Evolutionary conservation across 2,329 filamentous ascomycete genomes (phyloP).

Genomic region (Tricladium varicosporioides): DNA sequence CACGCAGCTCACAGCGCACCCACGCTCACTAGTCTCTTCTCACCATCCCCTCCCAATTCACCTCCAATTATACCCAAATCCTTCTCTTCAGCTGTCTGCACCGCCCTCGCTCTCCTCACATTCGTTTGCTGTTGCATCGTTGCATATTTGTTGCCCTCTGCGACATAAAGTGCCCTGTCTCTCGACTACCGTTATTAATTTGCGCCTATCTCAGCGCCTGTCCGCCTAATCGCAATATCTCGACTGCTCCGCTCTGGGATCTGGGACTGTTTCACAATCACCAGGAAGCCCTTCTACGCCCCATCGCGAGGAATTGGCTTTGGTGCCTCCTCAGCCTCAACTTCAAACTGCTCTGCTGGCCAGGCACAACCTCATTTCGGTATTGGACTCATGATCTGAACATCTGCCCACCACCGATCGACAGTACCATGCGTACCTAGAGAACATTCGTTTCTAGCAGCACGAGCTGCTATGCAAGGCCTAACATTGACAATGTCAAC

Average conservation of each 20-base stretch:
- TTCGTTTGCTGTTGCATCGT: too few species aligned
- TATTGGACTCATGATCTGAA: neutral
- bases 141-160: too few species aligned
- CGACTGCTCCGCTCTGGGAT: neutral
- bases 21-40: too few species aligned
- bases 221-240: neutral
- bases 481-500: constrained; percentile 32
- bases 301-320: neutral
- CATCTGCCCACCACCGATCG: neutral
- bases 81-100: too few species aligned
- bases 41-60: too few species aligned
- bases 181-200: too few species aligned
- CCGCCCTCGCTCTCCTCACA: too few species aligned
- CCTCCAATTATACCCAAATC: too few species aligned
- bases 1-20: too few species aligned
- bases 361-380: constrained; percentile 5
- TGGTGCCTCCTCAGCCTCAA: constrained; percentile 12
- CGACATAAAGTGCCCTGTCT: too few species aligned
- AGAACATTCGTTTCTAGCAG: constrained; percentile 19
- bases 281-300: neutral
- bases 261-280: neutral
- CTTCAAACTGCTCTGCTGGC: constrained; percentile 13
- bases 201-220: neutral
- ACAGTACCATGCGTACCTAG: constrained; percentile 27
- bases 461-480: constrained; percentile 29